phyloP scores from a whole-genome alignment of 176 grass and related monocot species.

The Aegilops sharonensis region DNA sequence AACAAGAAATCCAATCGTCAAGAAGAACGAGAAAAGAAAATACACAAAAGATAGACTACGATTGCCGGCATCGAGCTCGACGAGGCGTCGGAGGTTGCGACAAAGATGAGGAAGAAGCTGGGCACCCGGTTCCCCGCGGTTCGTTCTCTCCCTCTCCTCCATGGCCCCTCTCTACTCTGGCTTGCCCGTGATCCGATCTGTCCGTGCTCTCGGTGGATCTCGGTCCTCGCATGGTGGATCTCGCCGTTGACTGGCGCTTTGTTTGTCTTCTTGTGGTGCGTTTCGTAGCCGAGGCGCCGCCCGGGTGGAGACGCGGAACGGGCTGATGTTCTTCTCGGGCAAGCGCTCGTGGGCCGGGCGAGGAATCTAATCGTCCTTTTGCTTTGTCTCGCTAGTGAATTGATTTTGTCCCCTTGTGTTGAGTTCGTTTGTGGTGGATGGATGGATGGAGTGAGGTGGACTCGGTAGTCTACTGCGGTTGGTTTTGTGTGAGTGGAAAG shows the following conservation, averaged over 20 bases:
- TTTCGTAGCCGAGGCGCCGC: neutral
- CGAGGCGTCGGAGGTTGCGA: conserved; percentile 27
- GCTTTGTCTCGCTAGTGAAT: neutral
- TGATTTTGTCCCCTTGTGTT: neutral
- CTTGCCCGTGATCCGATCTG: conserved; percentile 34
- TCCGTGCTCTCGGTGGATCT: conserved; percentile 19
- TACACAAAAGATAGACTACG: neutral
- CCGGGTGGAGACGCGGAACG: neutral
- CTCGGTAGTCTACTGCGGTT: neutral
- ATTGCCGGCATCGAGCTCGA: conserved; percentile 33
- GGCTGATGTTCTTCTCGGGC: neutral
- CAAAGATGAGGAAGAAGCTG: conserved; percentile 98
- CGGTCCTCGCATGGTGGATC: conserved; percentile 19
- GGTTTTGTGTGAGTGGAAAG: neutral
- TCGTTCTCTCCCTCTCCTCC: conserved; percentile 1
- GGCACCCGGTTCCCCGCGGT: conserved; percentile 99
- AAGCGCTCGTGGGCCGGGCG: neutral
- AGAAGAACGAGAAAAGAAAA: neutral
- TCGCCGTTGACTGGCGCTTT: conserved; percentile 19
- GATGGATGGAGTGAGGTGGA: neutral
- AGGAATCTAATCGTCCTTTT: neutral
- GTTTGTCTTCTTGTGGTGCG: neutral
- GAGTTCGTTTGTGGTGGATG: neutral
- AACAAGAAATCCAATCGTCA: conserved; percentile 10
- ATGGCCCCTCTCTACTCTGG: conserved; percentile 13